Percentiles rank a stretch among this genome's conserved stretches.
These are phyloP conservation scores for Fagus sylvatica DNA, from an alignment of 306 rosid species.

Conservation along the genomic window DNA sequence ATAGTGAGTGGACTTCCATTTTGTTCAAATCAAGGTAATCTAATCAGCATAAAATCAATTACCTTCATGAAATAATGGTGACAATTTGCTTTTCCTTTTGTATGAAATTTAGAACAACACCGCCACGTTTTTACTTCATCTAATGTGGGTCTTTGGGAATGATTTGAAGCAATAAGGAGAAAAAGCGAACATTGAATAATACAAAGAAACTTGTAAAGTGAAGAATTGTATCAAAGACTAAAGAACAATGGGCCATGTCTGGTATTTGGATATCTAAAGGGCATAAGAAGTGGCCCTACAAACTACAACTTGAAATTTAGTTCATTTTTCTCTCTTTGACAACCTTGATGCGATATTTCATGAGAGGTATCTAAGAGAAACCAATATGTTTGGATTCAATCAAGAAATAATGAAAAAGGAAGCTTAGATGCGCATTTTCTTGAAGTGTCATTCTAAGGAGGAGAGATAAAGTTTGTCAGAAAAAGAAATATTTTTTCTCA, in stretches of 20 bases:
- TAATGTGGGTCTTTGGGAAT: constrained; percentile 67
- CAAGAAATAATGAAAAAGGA: constrained; percentile 43
- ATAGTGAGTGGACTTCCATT: constrained; percentile 51
- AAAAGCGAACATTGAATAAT: constrained; percentile 45
- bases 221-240: constrained; percentile 42
- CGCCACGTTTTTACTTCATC: constrained; percentile 35
- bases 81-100: constrained; percentile 42
- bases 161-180: constrained; percentile 52
- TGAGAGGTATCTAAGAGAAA: constrained; percentile 46
- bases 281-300: constrained; percentile 44
- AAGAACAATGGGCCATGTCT: constrained; percentile 43
- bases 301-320: constrained; percentile 21
- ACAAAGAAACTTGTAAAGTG: constrained; percentile 49
- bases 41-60: constrained; percentile 38
- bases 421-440: constrained; percentile 37
- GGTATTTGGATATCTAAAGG: constrained; percentile 54
- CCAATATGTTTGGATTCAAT: constrained; percentile 51
- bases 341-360: constrained; percentile 43
- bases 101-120: constrained; percentile 40
- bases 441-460: constrained; percentile 11
- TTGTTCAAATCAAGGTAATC: constrained; percentile 43
- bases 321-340: constrained; percentile 33
- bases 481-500: neutral
- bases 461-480: constrained; percentile 4
- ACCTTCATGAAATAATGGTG: constrained; percentile 29